phyloP scores from a whole-genome alignment of 2,329 filamentous ascomycete species.

The Neopestalotiopsis sp. region DNA sequence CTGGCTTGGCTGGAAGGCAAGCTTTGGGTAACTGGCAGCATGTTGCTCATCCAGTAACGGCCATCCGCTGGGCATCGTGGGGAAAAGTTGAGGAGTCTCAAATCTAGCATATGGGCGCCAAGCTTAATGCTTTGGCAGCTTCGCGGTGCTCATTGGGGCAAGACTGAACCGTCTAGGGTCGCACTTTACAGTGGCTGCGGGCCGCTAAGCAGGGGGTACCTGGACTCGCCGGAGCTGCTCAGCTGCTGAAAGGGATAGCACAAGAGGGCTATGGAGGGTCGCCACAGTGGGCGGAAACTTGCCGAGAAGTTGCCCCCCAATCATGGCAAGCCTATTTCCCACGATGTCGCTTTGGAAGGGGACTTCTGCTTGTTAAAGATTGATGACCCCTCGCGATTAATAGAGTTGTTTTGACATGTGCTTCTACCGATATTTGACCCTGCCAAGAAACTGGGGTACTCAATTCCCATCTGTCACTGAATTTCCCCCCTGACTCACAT shows the following conservation, averaged over 20 bases:
- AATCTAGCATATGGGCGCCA: conserved; percentile 5
- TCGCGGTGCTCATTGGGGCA: conserved; percentile 15
- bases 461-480: no score
- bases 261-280: not conserved
- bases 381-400: not conserved
- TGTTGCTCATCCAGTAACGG: conserved; percentile 6
- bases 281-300: not conserved
- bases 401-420: not conserved
- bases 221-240: not conserved
- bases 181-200: conserved; percentile 8
- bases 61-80: conserved; percentile 3
- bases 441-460: not conserved
- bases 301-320: not conserved
- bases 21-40: not conserved
- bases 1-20: no score
- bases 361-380: not conserved
- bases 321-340: not conserved
- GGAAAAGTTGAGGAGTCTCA: not conserved
- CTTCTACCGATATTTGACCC: not conserved
- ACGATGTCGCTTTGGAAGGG: not conserved
- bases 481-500: no score
- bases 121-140: conserved; percentile 4
- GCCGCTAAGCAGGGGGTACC: conserved; percentile 5
- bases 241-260: not conserved
- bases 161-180: not conserved